Conservation (phyloP, 805 yeast genomes). For the Saturnispora silvae region DNA sequence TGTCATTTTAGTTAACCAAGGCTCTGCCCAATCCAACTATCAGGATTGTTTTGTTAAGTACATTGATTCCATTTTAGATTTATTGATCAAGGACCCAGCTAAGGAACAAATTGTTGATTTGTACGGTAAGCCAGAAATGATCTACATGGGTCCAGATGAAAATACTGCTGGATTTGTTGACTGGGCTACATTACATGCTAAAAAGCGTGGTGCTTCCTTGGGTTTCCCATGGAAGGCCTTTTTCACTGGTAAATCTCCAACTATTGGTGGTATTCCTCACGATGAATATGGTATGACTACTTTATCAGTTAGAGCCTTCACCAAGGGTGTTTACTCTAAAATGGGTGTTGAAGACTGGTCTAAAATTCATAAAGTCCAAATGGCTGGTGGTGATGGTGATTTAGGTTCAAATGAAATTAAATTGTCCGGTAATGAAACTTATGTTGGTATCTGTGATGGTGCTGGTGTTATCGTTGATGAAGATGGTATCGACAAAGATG, state of each 20-base stretch:
- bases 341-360: conserved; percentile 46
- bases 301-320: conserved; percentile 84
- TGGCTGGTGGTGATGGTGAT: conserved; percentile 99
- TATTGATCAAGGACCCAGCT: conserved; percentile 62
- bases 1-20: conserved; percentile 72
- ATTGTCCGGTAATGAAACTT: conserved; percentile 70
- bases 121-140: conserved; percentile 74
- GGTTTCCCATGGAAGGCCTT: conserved; percentile 76
- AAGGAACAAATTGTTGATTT: conserved; percentile 80
- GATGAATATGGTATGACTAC: conserved; percentile 98
- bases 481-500: conserved; percentile 72
- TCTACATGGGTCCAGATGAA: conserved; percentile 99
- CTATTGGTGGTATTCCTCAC: conserved; percentile 95
- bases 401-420: conserved; percentile 92
- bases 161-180: conserved; percentile 92
- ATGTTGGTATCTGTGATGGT: conserved; percentile 88
- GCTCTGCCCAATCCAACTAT: conserved; percentile 67
- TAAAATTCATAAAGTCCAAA: conserved; percentile 71
- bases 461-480: conserved; percentile 93
- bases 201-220: conserved; percentile 87
- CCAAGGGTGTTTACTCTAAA: conserved; percentile 77
- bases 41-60: conserved; percentile 84
- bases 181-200: conserved; percentile 96
- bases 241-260: conserved; percentile 90
- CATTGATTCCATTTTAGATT: conserved; percentile 81